phyloP scores from a whole-genome alignment of 768 basidiomycete genomes.

The Termitomyces sp. region DNA sequence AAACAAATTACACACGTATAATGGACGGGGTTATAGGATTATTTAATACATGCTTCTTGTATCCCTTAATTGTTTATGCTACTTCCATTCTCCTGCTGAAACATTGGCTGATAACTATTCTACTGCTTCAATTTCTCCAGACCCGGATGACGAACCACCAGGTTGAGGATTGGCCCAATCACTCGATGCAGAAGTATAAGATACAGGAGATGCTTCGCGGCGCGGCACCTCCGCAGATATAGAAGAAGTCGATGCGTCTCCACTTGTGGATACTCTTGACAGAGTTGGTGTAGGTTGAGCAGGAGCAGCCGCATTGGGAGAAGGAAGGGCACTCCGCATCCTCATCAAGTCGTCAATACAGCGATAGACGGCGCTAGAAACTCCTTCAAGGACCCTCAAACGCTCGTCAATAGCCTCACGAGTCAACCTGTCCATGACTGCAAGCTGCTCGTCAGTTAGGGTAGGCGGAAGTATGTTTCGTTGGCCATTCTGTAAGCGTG shows the following conservation, averaged over 20 bases:
- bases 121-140: constrained; percentile 1
- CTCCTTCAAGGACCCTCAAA: constrained; percentile 71
- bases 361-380: constrained; percentile 68
- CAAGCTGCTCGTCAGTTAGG: constrained; percentile 61
- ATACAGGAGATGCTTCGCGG: neutral
- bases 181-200: constrained; percentile 7
- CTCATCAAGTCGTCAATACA: constrained; percentile 79
- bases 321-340: constrained; percentile 69
- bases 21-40: neutral
- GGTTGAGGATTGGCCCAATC: constrained; percentile 4
- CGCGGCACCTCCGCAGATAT: neutral
- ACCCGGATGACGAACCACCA: neutral
- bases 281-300: neutral
- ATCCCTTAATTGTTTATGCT: neutral
- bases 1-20: constrained; percentile 1
- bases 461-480: constrained; percentile 37
- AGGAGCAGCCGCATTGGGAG: constrained; percentile 20
- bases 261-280: neutral
- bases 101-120: neutral
- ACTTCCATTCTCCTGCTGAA: neutral
- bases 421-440: constrained; percentile 61
- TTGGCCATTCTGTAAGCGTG: constrained; percentile 5
- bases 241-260: neutral
- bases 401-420: constrained; percentile 85
- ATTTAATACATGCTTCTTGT: constrained; percentile 3